phyloP scores from a whole-genome alignment of 2,329 filamentous ascomycete species.

The Pseudovirgaria hyperparasitica region DNA sequence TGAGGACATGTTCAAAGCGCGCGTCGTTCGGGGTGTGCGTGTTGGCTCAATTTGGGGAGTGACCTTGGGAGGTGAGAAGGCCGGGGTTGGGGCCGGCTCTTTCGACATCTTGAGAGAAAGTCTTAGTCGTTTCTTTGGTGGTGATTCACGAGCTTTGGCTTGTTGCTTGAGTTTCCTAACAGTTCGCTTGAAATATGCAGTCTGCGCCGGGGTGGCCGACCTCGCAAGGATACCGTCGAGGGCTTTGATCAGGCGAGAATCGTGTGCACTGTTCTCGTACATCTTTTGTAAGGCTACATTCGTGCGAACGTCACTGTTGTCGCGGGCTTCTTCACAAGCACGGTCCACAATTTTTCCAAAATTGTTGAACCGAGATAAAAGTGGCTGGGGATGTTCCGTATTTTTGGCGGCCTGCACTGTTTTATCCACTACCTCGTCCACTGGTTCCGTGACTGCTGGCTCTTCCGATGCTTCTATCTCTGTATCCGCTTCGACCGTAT shows the following conservation, averaged over 20 bases:
- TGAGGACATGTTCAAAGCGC: neutral
- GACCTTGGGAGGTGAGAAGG: too few species aligned
- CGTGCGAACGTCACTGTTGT: too few species aligned
- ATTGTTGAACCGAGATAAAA: too few species aligned
- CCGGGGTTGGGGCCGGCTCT: slow-evolving; percentile 13
- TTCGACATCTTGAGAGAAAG: slow-evolving; percentile 4
- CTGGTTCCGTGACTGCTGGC: too few species aligned
- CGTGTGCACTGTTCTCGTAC: slow-evolving; percentile 25
- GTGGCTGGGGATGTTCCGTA: too few species aligned
- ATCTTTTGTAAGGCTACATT: slow-evolving; percentile 33
- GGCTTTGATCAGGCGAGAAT: slow-evolving; percentile 23
- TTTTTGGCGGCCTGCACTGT: too few species aligned
- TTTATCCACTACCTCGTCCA: too few species aligned
- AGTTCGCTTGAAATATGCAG: slow-evolving; percentile 26
- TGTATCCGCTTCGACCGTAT: too few species aligned
- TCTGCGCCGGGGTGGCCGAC: slow-evolving; percentile 26
- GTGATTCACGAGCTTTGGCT: slow-evolving; percentile 20
- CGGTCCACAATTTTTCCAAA: too few species aligned
- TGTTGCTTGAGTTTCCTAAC: slow-evolving; percentile 31
- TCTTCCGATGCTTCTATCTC: too few species aligned
- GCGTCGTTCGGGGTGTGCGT: neutral
- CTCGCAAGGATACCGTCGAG: slow-evolving; percentile 31
- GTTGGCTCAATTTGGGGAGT: too few species aligned
- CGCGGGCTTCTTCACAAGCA: too few species aligned
- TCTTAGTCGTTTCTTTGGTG: slow-evolving; percentile 14